Percentiles rank a stretch among this genome's conserved stretches.
Evolutionary conservation across 768 basidiomycete genomes (phyloP).

Genomic region (Naematelia aurantialba): DNA sequence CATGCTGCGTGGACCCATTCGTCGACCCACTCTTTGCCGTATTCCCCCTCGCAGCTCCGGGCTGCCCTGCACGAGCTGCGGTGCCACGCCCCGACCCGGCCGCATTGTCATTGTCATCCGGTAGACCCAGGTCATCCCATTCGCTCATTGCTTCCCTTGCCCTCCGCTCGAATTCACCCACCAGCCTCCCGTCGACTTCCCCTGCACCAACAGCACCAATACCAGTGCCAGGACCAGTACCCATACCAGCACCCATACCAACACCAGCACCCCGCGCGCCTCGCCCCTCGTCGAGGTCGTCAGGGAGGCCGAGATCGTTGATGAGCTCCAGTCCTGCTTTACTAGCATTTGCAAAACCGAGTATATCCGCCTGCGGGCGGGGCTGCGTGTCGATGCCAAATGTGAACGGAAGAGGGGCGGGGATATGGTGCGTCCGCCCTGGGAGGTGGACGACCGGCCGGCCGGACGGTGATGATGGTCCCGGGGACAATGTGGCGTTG

Average conservation of each 20-base stretch:
- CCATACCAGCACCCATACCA: too few species aligned
- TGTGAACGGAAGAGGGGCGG: background rate
- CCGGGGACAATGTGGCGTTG: constrained; percentile 28
- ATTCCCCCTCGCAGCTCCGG: background rate
- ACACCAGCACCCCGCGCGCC: too few species aligned
- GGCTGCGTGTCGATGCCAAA: background rate
- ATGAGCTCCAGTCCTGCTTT: background rate
- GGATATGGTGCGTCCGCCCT: background rate
- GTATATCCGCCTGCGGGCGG: background rate
- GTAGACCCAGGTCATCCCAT: background rate
- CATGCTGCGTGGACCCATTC: background rate
- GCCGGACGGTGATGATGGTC: constrained; percentile 37
- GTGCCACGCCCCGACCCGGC: too few species aligned
- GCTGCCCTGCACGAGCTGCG: too few species aligned
- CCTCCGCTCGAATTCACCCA: background rate
- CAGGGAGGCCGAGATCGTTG: background rate
- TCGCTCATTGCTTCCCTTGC: background rate
- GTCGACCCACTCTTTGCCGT: background rate
- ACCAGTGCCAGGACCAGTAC: too few species aligned
- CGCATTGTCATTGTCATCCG: background rate
- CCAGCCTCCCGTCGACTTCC: background rate
- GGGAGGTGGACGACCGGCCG: constrained; percentile 1
- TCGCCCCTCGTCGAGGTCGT: background rate
- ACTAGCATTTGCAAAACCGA: background rate
- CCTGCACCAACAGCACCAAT: too few species aligned